Evolutionary conservation across 805 yeast genomes (phyloP).

Genomic region (Pichia thaimueangensis): DNA sequence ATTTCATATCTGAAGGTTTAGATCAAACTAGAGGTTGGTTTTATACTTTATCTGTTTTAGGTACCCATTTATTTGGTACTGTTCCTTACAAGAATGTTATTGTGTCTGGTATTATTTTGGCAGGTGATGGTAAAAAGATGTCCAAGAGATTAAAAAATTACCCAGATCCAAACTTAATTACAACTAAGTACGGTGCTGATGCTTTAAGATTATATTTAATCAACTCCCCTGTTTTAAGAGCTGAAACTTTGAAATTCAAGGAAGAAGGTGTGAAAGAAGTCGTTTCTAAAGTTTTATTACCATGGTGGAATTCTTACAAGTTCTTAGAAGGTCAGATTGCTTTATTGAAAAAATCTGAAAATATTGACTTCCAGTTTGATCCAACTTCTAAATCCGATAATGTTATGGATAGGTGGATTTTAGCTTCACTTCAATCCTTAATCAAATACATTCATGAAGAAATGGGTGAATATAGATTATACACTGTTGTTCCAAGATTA

Average conservation of each 20-base stretch:
- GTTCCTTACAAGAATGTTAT: slow-evolving; percentile 95
- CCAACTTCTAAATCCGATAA: slow-evolving; percentile 60
- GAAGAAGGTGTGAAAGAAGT: slow-evolving; percentile 99
- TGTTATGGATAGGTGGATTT: slow-evolving; percentile 96
- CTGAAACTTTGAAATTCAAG: slow-evolving; percentile 93
- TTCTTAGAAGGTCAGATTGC: slow-evolving; percentile 94
- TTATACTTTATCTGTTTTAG: slow-evolving; percentile 91
- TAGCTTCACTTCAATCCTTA: slow-evolving; percentile 93
- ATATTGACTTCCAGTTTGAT: slow-evolving; percentile 67
- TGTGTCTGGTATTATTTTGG: slow-evolving; percentile 93
- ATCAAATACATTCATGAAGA: slow-evolving; percentile 80
- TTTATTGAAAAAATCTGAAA: slow-evolving; percentile 68
- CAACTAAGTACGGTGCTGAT: slow-evolving; percentile 93
- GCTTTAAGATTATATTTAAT: slow-evolving; percentile 92
- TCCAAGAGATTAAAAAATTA: slow-evolving; percentile 96
- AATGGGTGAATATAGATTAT: slow-evolving; percentile 84
- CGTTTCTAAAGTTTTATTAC: slow-evolving; percentile 88
- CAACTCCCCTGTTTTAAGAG: slow-evolving; percentile 95
- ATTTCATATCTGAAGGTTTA: slow-evolving; percentile 96
- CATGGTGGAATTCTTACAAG: slow-evolving; percentile 98
- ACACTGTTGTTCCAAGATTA: slow-evolving; percentile 92
- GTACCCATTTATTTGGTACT: slow-evolving; percentile 85
- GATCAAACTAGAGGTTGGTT: slow-evolving; percentile 99
- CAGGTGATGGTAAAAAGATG: slow-evolving; percentile 99
- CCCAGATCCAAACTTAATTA: slow-evolving; percentile 84